phyloP scores from a whole-genome alignment of 345 rosid species.

The Jatropha curcas region DNA sequence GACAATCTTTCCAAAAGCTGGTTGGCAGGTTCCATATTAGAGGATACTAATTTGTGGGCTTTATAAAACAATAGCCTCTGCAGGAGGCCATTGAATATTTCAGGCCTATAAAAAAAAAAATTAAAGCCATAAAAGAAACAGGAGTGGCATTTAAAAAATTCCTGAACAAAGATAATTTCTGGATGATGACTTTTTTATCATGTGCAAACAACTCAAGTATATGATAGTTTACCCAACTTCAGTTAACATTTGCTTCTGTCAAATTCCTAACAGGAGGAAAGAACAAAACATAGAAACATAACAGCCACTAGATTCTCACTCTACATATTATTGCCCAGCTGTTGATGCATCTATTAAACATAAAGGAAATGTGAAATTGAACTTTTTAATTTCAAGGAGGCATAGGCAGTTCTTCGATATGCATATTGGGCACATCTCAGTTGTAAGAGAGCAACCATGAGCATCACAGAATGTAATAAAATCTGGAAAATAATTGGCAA shows the following conservation, averaged over 20 bases:
- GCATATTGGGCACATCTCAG: background rate
- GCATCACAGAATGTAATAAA: background rate
- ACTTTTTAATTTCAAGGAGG: background rate
- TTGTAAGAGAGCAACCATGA: background rate
- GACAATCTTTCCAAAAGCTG: conserved; percentile 39
- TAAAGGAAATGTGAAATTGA: background rate
- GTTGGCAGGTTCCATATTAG: conserved; percentile 34
- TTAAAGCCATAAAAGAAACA: conserved; percentile 1
- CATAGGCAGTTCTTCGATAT: background rate
- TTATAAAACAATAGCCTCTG: conserved; percentile 46
- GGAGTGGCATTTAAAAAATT: background rate
- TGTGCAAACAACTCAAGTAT: conserved; percentile 7
- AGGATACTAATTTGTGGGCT: conserved; percentile 34
- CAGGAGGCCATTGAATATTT: conserved; percentile 47
- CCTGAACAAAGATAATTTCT: background rate
- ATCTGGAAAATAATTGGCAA: background rate
- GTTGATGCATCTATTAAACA: background rate
- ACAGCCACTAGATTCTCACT: conserved; percentile 1
- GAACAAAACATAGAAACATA: background rate
- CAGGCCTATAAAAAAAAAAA: conserved; percentile 42
- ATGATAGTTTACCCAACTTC: background rate
- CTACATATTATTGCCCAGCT: background rate
- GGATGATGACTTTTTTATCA: background rate
- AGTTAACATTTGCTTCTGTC: background rate
- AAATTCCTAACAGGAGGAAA: background rate